Evolutionary conservation across 2,329 filamentous ascomycete species (phyloP).

Genomic region (Penicillium decumbens): DNA sequence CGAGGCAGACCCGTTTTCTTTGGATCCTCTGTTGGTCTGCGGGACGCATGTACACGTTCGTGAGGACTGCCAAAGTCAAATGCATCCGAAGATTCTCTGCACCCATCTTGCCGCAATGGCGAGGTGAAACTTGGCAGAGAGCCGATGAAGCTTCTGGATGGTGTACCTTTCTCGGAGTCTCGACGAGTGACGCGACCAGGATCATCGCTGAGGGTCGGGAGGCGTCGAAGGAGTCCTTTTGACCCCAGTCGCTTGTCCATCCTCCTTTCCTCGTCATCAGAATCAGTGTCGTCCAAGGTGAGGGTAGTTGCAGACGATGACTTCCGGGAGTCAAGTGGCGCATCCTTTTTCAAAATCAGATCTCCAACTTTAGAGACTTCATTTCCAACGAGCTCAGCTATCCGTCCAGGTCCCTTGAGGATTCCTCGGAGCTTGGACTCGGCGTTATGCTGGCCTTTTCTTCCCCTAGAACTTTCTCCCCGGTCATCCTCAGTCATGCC

Average conservation of each 20-base stretch:
- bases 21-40: slow-evolving; percentile 9
- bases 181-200: slow-evolving; percentile 29
- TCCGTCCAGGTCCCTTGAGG: slow-evolving; percentile 66
- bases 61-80: slow-evolving; percentile 15
- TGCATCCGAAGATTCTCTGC: slow-evolving; percentile 26
- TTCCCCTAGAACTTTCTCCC: slow-evolving; percentile 24
- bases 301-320: slow-evolving; percentile 44
- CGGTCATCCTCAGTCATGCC: slow-evolving; percentile 17
- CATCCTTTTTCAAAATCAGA: slow-evolving; percentile 57
- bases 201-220: slow-evolving; percentile 36
- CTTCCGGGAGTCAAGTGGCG: slow-evolving; percentile 39
- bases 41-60: slow-evolving; percentile 8
- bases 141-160: slow-evolving; percentile 39
- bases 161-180: slow-evolving; percentile 32
- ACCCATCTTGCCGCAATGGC: slow-evolving; percentile 40
- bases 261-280: slow-evolving; percentile 41
- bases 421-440: slow-evolving; percentile 65
- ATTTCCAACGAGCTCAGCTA: slow-evolving; percentile 67
- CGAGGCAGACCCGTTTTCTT: slow-evolving; percentile 12
- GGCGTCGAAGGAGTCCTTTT: slow-evolving; percentile 28
- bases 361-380: slow-evolving; percentile 61
- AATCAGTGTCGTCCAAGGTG: slow-evolving; percentile 47
- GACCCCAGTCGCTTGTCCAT: slow-evolving; percentile 29
- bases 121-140: slow-evolving; percentile 52
- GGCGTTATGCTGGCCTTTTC: slow-evolving; percentile 35